Percentiles rank a stretch among this genome's conserved stretches.
Evolutionary conservation across 345 rosid species (phyloP).

Genomic region (Lepidium didymum): DNA sequence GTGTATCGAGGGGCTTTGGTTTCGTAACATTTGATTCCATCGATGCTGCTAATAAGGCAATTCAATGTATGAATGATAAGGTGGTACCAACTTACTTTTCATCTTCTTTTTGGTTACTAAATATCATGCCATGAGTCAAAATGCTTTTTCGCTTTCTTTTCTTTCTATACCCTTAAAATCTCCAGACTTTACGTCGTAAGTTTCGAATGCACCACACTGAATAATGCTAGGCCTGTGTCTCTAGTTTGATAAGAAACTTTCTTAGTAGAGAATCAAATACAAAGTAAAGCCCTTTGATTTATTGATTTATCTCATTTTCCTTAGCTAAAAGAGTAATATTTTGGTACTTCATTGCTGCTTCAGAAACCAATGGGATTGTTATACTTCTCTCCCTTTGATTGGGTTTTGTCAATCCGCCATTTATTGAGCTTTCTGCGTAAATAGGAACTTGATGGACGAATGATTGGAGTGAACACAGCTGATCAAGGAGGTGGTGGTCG

Average conservation of each 20-base stretch:
- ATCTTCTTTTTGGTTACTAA: conserved; percentile 1
- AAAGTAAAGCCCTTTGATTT: neutral
- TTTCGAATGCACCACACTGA: neutral
- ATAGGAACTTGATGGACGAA: too few species aligned
- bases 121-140: neutral
- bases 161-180: neutral
- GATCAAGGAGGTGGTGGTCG: neutral
- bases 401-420: too few species aligned
- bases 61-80: conserved; percentile 12
- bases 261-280: too few species aligned
- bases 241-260: neutral
- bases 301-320: neutral
- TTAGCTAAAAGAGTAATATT: neutral
- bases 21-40: conserved; percentile 22
- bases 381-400: too few species aligned
- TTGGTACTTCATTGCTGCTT: conserved; percentile 12
- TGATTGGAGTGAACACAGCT: too few species aligned
- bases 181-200: neutral
- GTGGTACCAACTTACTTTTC: conserved; percentile 10
- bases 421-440: too few species aligned
- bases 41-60: conserved; percentile 22
- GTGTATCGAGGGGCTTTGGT: conserved; percentile 23
- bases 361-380: neutral
- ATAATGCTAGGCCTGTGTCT: neutral
- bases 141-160: neutral